Evolutionary conservation across 2,329 filamentous ascomycete species (phyloP).

Genomic region (Venturia aucupariae): DNA sequence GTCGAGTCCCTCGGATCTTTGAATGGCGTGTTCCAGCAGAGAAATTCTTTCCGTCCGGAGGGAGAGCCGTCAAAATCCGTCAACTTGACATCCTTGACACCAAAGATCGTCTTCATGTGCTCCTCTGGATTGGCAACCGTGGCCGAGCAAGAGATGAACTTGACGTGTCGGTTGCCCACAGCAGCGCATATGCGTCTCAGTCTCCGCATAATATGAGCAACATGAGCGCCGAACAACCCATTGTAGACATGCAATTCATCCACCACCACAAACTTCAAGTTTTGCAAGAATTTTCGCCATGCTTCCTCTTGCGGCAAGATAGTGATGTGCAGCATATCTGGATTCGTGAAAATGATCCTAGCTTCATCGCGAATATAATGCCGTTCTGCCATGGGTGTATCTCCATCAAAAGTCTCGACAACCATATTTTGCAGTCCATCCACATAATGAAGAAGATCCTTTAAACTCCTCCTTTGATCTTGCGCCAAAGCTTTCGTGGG

Average conservation of each 20-base stretch:
- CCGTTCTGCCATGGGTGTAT: constrained; percentile 74
- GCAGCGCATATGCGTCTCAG: constrained; percentile 81
- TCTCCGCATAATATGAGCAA: constrained; percentile 89
- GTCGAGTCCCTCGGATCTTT: constrained; percentile 81
- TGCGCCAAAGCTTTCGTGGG: constrained; percentile 95
- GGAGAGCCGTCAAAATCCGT: constrained; percentile 91
- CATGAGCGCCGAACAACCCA: constrained; percentile 84
- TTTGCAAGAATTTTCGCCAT: constrained; percentile 83
- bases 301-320: constrained; percentile 85
- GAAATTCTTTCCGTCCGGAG: constrained; percentile 82
- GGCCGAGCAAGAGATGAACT: constrained; percentile 92
- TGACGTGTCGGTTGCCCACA: constrained; percentile 74
- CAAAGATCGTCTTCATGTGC: constrained; percentile 93
- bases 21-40: constrained; percentile 96
- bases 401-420: constrained; percentile 92
- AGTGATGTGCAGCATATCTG: constrained; percentile 93
- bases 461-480: constrained; percentile 82
- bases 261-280: constrained; percentile 79
- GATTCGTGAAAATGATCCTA: constrained; percentile 92
- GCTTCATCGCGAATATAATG: constrained; percentile 78
- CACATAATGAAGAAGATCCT: constrained; percentile 76
- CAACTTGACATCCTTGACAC: constrained; percentile 68
- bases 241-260: constrained; percentile 92
- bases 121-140: constrained; percentile 87
- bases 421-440: constrained; percentile 63